phyloP scores from a whole-genome alignment of 2,329 filamentous ascomycete genomes.

The Diaporthe velutina region DNA sequence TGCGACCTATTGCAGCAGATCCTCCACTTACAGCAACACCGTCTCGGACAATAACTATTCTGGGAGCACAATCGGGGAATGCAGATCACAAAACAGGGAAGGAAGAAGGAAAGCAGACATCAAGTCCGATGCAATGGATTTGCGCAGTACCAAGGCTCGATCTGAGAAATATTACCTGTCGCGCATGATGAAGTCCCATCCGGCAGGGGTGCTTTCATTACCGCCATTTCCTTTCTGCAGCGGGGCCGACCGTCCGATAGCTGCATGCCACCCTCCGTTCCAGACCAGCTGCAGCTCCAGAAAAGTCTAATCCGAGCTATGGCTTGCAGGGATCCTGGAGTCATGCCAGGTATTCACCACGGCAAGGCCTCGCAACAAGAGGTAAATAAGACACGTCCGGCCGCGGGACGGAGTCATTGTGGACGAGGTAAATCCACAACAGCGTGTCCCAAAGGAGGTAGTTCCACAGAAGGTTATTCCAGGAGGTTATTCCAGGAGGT shows the following conservation, averaged over 20 bases:
- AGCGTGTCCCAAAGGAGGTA: not conserved
- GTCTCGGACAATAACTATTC: not conserved
- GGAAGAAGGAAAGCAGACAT: not conserved
- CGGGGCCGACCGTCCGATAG: slow-evolving; percentile 3
- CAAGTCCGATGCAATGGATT: not conserved
- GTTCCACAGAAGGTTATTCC: not conserved
- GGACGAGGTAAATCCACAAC: not conserved
- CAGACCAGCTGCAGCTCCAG: slow-evolving; percentile 27
- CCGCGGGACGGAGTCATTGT: not conserved
- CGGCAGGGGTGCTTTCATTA: slow-evolving; percentile 23
- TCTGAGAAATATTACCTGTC: slow-evolving; percentile 24
- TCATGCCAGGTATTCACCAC: slow-evolving; percentile 3
- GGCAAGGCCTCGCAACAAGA: not conserved
- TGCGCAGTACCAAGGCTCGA: slow-evolving; percentile 10
- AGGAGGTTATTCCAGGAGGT: not conserved
- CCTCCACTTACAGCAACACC: slow-evolving; percentile 11
- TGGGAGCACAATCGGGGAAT: not conserved
- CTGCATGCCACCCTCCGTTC: slow-evolving; percentile 23
- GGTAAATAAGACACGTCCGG: not conserved
- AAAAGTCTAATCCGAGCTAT: slow-evolving; percentile 21
- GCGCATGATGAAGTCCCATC: slow-evolving; percentile 21
- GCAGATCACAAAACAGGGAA: not conserved
- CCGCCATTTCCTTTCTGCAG: slow-evolving; percentile 23
- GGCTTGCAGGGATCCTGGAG: slow-evolving; percentile 8
- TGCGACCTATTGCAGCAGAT: not conserved